Evolutionary conservation across 1,284 basidiomycete genomes (phyloP).

Genomic region (Malassezia cuniculi): DNA sequence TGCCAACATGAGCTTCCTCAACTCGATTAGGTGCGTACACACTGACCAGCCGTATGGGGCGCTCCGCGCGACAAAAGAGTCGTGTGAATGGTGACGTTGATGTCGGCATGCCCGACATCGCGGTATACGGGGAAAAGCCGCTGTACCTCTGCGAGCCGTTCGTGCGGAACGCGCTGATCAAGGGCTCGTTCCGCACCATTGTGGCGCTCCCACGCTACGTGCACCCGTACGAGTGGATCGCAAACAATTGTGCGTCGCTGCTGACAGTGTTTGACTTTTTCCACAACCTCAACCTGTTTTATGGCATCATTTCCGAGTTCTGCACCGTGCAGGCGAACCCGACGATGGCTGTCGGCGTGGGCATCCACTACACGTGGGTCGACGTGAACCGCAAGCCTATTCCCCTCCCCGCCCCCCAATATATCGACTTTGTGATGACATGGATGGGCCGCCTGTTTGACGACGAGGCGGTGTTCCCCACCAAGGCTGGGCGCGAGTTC

Average conservation of each 20-base stretch:
- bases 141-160: conserved; percentile 51
- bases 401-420: conserved; percentile 83
- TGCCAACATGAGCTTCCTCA: conserved; percentile 37
- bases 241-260: conserved; percentile 66
- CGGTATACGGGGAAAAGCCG: conserved; percentile 28
- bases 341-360: conserved; percentile 80
- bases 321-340: conserved; percentile 80
- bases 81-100: conserved; percentile 1
- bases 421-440: conserved; percentile 98
- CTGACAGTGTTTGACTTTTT: conserved; percentile 50
- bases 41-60: conserved; percentile 22
- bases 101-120: background rate
- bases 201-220: conserved; percentile 81
- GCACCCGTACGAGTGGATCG: conserved; percentile 70
- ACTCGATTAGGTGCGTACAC: conserved; percentile 21
- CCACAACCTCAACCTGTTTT: conserved; percentile 92
- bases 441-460: conserved; percentile 90
- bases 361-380: conserved; percentile 92
- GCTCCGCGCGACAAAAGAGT: conserved; percentile 30
- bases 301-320: conserved; percentile 84
- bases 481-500: conserved; percentile 88
- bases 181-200: conserved; percentile 97
- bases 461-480: conserved; percentile 85
- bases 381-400: conserved; percentile 72
- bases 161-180: conserved; percentile 88